Evolutionary conservation across 108 stramenopile genomes (phyloP).

Genomic region (Nitzschia putrida): DNA sequence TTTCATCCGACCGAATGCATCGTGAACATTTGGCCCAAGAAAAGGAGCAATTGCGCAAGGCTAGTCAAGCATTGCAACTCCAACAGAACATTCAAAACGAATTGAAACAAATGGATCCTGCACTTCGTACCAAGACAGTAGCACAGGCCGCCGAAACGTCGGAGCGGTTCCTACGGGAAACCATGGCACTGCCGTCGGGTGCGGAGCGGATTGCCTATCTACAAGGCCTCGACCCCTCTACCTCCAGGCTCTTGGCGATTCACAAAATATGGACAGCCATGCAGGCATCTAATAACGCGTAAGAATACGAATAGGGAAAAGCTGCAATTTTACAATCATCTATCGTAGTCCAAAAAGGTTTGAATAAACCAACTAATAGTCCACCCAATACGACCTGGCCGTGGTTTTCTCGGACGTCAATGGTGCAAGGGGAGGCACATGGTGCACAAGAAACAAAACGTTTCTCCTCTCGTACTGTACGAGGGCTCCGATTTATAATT

Average conservation of each 20-base stretch:
- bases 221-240: constrained; percentile 45
- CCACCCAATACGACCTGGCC: no score
- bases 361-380: no score
- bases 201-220: constrained; percentile 57
- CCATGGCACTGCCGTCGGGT: constrained; percentile 49
- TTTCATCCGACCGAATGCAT: background rate
- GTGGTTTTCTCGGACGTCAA: no score
- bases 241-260: constrained; percentile 55
- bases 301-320: no score
- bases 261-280: constrained; percentile 56
- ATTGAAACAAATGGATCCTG: constrained; percentile 32
- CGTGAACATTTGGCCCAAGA: constrained; percentile 27
- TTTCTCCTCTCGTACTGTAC: no score
- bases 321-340: no score
- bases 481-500: no score
- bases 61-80: constrained; percentile 33
- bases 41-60: constrained; percentile 34
- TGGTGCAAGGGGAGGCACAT: no score
- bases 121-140: constrained; percentile 31
- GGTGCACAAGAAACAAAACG: no score
- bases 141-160: constrained; percentile 24
- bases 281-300: background rate
- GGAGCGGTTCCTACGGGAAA: constrained; percentile 39
- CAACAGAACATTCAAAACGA: constrained; percentile 41
- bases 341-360: no score